Evolutionary conservation across 2,329 filamentous ascomycete species (phyloP).

Genomic region (Arthrobotrys iridis): DNA sequence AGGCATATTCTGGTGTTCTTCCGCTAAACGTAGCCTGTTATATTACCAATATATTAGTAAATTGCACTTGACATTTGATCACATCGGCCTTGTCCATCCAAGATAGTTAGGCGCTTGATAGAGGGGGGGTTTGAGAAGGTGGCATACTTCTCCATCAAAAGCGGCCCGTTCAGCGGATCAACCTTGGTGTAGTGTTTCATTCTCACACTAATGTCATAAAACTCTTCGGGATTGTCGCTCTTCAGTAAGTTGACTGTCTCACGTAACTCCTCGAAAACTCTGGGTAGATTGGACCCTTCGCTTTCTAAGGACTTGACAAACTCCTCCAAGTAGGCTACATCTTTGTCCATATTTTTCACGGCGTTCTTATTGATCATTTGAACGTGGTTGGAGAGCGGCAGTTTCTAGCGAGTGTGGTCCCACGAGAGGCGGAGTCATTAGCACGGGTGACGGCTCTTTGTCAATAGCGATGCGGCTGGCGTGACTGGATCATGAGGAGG

Average conservation of each 20-base stretch:
- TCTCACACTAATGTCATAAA: conserved; percentile 87
- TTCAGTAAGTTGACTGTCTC: conserved; percentile 89
- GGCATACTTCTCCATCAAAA: conserved; percentile 86
- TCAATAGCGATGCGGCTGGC: conserved; percentile 48
- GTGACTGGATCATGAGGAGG: conserved; percentile 54
- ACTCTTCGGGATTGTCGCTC: conserved; percentile 91
- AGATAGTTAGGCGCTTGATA: conserved; percentile 2
- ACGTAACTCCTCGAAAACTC: conserved; percentile 90
- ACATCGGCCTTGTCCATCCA: conserved; percentile 16
- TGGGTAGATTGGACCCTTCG: conserved; percentile 70
- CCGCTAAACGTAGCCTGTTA: conserved; percentile 40
- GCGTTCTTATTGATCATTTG: conserved; percentile 88
- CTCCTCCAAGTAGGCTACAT: conserved; percentile 82
- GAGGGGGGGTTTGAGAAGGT: background rate
- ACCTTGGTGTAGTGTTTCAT: conserved; percentile 96
- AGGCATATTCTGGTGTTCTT: conserved; percentile 34
- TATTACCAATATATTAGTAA: conserved; percentile 34
- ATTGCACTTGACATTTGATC: conserved; percentile 30
- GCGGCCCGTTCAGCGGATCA: conserved; percentile 86
- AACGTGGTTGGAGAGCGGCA: conserved; percentile 81
- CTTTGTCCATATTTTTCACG: conserved; percentile 79
- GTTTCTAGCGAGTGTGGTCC: conserved; percentile 65
- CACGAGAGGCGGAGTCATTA: conserved; percentile 41
- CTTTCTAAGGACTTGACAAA: conserved; percentile 91
- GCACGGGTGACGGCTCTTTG: conserved; percentile 33